These are phyloP conservation scores for Ogataea angusta DNA, from an alignment of 805 yeast genomes.

Conservation along the genomic window DNA sequence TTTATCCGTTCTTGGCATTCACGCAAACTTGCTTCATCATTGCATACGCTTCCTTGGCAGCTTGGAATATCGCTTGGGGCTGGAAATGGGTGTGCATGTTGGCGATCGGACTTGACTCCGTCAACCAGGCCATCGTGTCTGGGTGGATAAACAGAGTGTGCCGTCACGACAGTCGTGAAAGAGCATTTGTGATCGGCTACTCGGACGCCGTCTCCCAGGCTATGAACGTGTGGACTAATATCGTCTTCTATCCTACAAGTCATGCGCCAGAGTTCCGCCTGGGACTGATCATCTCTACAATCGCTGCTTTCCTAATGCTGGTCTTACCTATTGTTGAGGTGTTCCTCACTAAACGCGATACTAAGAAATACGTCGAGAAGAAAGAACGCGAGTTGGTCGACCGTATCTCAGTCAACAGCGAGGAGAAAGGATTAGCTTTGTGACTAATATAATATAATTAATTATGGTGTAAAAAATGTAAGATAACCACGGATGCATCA, in stretches of 20 bases:
- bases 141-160: slow-evolving; percentile 40
- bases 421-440: slow-evolving; percentile 1
- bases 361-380: slow-evolving; percentile 13
- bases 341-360: slow-evolving; percentile 30
- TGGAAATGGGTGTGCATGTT: slow-evolving; percentile 39
- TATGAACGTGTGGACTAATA: slow-evolving; percentile 44
- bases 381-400: slow-evolving; percentile 11
- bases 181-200: slow-evolving; percentile 55
- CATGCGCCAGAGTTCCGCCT: slow-evolving; percentile 38
- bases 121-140: slow-evolving; percentile 39
- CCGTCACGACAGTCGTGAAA: slow-evolving; percentile 55
- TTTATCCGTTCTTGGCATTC: slow-evolving; percentile 35
- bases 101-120: slow-evolving; percentile 34
- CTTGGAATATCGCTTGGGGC: slow-evolving; percentile 40
- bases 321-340: slow-evolving; percentile 32
- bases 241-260: slow-evolving; percentile 40
- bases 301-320: slow-evolving; percentile 37
- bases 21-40: slow-evolving; percentile 34
- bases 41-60: slow-evolving; percentile 37
- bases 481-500: no score
- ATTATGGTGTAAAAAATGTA: no score
- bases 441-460: not conserved
- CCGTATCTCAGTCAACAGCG: not conserved
- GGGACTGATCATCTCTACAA: slow-evolving; percentile 37
- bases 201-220: slow-evolving; percentile 39